Evolutionary conservation across 352 stramenopile species (phyloP), one percentile per base, ranked within the genome.

Genomic region (Thraustotheca clavata): DNA sequence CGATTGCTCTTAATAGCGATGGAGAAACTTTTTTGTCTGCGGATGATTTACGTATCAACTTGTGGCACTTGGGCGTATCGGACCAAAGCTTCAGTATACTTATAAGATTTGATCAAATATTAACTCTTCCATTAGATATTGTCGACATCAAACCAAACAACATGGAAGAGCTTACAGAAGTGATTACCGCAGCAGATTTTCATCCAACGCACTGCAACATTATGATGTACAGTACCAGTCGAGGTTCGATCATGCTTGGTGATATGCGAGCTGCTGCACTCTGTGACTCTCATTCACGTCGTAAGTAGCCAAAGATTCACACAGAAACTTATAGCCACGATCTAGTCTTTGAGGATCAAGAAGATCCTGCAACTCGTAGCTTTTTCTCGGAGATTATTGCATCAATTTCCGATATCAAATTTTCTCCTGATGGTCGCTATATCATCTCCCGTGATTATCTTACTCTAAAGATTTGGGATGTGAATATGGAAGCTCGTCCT

Each of bases 351-450:
- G 81, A 91, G 72, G 83, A 92, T 36, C 80, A 79, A 47, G 81
- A 91, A 62, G 77, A 96, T 62, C 76, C 87, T 12, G 78, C 87
- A 60, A 62, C 76, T 27, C 79, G 94, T 60, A 96, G 82, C 52
- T 98, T 98, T 62, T 98, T 98, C 69, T 96, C 86, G 3, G 95
- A 98, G 69, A 98, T 98, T 70, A 95, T 98, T 40, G 87, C 88
- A 34, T 97, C 89, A 20, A 96, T 98, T 68, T 97, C 88, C 20
- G 91, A 97, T 71, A 92, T 97, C 52, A 92, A 93, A 57, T 98
- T 97, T 62, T 92, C 84, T n/a, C 80, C 80, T 0, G 92, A 97
- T 67, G 95, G 95, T 16, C 84, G 89, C 49, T 98, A 97, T 74
- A 95, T 98, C 66, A 86, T 98, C 33, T 87, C 91, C 20, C 81